These are phyloP conservation scores for Fraxinus latifolia DNA, from an alignment of 305 asterid genomes.

Conservation along the genomic window DNA sequence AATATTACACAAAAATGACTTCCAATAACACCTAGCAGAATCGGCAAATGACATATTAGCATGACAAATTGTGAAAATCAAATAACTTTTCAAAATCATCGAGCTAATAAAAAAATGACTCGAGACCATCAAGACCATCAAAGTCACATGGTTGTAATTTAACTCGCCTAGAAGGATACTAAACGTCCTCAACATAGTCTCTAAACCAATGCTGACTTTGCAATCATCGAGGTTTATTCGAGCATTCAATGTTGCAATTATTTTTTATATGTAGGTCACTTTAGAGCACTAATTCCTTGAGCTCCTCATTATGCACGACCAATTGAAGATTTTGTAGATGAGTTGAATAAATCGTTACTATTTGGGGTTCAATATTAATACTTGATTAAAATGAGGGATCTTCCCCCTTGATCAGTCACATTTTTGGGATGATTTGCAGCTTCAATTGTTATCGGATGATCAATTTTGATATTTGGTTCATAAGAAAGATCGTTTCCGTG, in stretches of 20 bases:
- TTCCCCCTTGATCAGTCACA: background rate
- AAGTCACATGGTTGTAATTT: background rate
- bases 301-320: background rate
- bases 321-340: background rate
- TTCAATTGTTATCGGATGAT: background rate
- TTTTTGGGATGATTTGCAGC: background rate
- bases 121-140: background rate
- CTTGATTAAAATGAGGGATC: background rate
- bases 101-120: background rate
- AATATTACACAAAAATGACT: background rate
- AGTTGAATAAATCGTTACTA: background rate
- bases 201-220: background rate
- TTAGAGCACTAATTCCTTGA: background rate
- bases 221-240: background rate
- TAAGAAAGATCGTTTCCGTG: background rate
- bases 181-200: background rate
- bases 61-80: background rate
- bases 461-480: background rate
- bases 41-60: background rate
- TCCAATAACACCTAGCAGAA: background rate
- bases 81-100: background rate
- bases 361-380: background rate
- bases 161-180: background rate
- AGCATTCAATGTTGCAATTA: background rate
- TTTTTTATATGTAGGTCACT: background rate